Conservation (phyloP, 75 land plant genomes). For the Picea sitchensis region DNA sequence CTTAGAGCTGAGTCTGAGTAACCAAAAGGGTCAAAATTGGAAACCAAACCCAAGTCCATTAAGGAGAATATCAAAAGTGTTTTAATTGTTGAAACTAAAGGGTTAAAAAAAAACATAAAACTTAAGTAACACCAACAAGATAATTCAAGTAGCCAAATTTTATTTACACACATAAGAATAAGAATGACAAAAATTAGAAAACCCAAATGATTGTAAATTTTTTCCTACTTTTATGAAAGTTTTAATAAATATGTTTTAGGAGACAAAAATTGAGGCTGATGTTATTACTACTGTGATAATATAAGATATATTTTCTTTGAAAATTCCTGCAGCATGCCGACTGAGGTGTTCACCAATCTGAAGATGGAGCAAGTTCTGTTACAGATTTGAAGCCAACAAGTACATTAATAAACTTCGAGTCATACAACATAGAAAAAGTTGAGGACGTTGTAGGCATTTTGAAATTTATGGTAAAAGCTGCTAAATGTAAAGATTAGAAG, state of each 20-base stretch:
- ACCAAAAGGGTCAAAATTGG: too few relatives aligned
- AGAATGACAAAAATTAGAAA: too few relatives aligned
- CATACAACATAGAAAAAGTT: conserved; percentile 46
- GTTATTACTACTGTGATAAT: not conserved
- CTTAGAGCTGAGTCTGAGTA: too few relatives aligned
- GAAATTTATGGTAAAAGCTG: conserved; percentile 83
- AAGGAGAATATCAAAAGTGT: too few relatives aligned
- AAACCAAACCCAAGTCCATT: too few relatives aligned
- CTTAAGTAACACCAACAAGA: too few relatives aligned
- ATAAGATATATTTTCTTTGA: not conserved
- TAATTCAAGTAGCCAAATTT: too few relatives aligned
- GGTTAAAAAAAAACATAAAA: too few relatives aligned
- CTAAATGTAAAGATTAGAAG: conserved; percentile 75
- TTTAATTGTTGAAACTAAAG: too few relatives aligned
- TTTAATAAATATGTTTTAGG: not conserved
- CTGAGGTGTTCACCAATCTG: conserved; percentile 56
- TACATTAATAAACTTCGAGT: conserved; percentile 91
- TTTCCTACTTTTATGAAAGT: not conserved
- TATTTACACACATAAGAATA: too few relatives aligned
- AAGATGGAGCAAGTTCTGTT: conserved; percentile 53
- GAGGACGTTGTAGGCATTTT: conserved; percentile 86
- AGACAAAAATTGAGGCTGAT: not conserved
- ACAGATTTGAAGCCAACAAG: conserved; percentile 69
- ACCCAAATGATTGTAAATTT: too few relatives aligned
- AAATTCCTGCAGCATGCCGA: conserved; percentile 55